Evolutionary conservation across 306 rosid species (phyloP), one percentile per base, ranked within the genome.

Genomic region (Quercus ilex): DNA sequence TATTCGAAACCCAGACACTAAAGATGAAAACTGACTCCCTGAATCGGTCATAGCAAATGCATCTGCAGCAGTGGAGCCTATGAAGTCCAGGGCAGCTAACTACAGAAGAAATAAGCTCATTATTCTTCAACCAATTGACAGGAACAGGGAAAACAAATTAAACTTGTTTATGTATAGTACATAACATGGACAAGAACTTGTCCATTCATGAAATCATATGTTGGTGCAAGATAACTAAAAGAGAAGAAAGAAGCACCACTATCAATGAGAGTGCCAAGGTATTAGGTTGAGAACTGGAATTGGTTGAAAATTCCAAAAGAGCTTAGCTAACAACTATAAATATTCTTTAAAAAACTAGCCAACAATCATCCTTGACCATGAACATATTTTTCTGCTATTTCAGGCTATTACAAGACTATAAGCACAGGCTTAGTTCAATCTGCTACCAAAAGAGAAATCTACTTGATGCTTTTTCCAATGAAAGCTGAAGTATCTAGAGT

Each of bases 11-110:
- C 99, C 98, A 3, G 96, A 89, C 28, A 93, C 98, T 84, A 95
- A 88, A 75, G 99, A 95, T 41, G 99, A 93, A 72, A 95, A 86
- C 63, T 93, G 99, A 85, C 99, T 93, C 77, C 98, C 99, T 15
- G 99, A 95, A 82, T 95, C 98, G 2, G 99, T 95, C 97, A 95
- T 95, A 80, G 99, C 91, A 86, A 95, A 95, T 74, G 99, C 98
- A 93, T 93, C 83, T 1, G 99, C 82, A 77, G 98, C 99, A 33
- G 93, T 89, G 89, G 94, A 90, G 71, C 91, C 99, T 89, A 95
- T 95, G 88, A 84, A 95, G 85, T 95, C 99, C 91, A 95, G 85
- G 58, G 99, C 98, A 8, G 99, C 98, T 82, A 95, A 87, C 97
- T 95, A 74, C 80, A 83, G 70, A 74, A 81, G 58, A 80, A 38